These are phyloP conservation scores for Rhizoctonia solani DNA, from an alignment of 1,284 basidiomycete species.

Conservation along the genomic window DNA sequence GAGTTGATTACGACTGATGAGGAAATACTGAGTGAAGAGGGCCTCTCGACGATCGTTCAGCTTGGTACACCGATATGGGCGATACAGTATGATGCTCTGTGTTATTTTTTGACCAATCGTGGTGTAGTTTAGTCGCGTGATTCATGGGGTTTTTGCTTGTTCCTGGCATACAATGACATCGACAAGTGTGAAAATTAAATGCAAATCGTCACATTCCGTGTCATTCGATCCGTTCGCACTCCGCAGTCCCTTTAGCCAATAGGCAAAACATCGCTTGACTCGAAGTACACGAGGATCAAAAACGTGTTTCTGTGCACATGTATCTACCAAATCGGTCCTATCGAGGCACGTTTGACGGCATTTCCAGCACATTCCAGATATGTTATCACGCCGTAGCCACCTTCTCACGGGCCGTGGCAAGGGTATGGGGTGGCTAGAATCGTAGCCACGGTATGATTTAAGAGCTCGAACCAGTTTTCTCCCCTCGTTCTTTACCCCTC, in stretches of 20 bases:
- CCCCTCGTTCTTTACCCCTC: neutral
- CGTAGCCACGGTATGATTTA: neutral
- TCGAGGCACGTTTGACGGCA: neutral
- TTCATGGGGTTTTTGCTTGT: no score
- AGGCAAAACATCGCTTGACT: neutral
- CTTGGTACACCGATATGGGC: conserved; percentile 15
- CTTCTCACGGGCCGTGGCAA: neutral
- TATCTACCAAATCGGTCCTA: neutral
- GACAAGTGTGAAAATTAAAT: neutral
- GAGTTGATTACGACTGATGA: neutral
- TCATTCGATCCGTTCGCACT: neutral
- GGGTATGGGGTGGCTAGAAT: neutral
- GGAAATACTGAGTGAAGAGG: conserved; percentile 11
- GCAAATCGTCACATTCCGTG: neutral
- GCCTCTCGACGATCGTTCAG: neutral
- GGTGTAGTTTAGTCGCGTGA: conserved; percentile 4
- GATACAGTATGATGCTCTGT: neutral
- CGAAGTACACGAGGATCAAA: neutral
- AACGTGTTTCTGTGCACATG: neutral
- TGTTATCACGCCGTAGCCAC: neutral
- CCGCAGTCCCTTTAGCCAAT: neutral
- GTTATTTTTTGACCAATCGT: neutral
- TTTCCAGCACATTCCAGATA: neutral
- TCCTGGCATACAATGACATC: neutral
- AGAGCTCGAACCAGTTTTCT: neutral